Base-by-base conservation (phyloP, 805 yeast species). In the Jamesozyma hellenica region DNA sequence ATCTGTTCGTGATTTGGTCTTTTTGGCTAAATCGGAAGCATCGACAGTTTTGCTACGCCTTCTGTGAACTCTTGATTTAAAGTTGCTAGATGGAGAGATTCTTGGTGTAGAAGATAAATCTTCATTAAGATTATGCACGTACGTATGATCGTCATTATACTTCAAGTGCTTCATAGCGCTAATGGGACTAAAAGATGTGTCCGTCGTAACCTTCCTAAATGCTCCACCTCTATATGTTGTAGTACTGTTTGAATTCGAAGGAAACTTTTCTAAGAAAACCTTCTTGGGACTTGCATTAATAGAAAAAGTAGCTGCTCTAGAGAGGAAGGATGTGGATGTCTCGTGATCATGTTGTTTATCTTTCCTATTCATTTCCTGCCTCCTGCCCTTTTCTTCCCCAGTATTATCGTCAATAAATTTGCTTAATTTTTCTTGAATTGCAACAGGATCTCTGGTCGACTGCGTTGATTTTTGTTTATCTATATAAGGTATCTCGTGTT, bases 31-130 rank as follows among this genome's bases (percentile, higher is more conserved):
- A 34, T 55, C 64, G 19, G 47, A 43, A 1, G 50, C 45, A 29
- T 56, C 64, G 10, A 58, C 51, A 0, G 64, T 59, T 35, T 51
- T 54, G 42, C 64, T 59, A 36, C 64, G 54, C 36, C 53, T 48
- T 38, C 63, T 50, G 39, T 43, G 14, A 4, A 11, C 38, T 18
- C 7, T 9, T 8, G 17, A 25, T 19, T 31, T 26, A 21, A 21
- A 21, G 21, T 27, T 16, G 4, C 19, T 30, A 8, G 17, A 15
- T 4, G 37, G 28, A 3, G 41, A 33, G 4, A 14, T 15, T 28
- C 37, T 32, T 17, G 36, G 27, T 14, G 27, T 16, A 19, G 23
- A 18, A 9, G 41, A 36, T 7, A 29, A 23, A 12, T n/a, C 15
- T 13, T 18, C 8, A 8, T 21, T 8, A 21, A 21, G 8, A 21